Base-by-base conservation (phyloP, 176 grass and related monocot genomes). In the Triticum monococcum region DNA sequence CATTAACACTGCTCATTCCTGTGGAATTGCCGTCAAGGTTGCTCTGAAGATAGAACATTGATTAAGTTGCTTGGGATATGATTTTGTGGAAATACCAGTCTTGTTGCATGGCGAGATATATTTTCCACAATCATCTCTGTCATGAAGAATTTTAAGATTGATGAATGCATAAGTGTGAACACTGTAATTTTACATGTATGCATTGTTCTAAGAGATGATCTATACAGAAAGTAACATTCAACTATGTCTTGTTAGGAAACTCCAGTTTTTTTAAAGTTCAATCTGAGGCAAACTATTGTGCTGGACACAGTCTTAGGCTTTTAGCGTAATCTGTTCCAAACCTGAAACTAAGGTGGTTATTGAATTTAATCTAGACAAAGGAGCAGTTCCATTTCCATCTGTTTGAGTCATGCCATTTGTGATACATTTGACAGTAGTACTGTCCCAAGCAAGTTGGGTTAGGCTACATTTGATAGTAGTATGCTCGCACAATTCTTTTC, bases 291-390 rank as follows among this genome's bases (percentile, higher is more conserved):
- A 18, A 0, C 73, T 52, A 54, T 48, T 76, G 45, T 30, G 72
- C 18, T 76, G 73, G 45, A 52, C 3, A 13, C 16, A 2, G 73
- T 76, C 11, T 31, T 54, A 76, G 43, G 16, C 40, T 76, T 54
- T 54, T 54, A 54, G 24, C 12, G 11, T 31, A 54, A 76, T 54
- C 43, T 76, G 73, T 76, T 54, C 25, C 6, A 76, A 76, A 76
- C 73, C 24, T 72, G 70, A 72, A 72, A 72, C 37, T 72, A 76
- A 76, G 24, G 73, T 76, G 16, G 14, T 52, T 31, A 54, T 76
- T 54, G 25, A 52, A 31, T 76, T 76, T 54, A 31, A 12, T 46
- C n/a, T 74, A 74, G 40, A 26, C 71, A 45, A 45, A 7, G 71
- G 40, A 45, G 5, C 23, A 23, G 71, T 46, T 74, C 40, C 71